Base-by-base conservation (phyloP, 768 basidiomycete species). In the Termitomyces sp. region DNA sequence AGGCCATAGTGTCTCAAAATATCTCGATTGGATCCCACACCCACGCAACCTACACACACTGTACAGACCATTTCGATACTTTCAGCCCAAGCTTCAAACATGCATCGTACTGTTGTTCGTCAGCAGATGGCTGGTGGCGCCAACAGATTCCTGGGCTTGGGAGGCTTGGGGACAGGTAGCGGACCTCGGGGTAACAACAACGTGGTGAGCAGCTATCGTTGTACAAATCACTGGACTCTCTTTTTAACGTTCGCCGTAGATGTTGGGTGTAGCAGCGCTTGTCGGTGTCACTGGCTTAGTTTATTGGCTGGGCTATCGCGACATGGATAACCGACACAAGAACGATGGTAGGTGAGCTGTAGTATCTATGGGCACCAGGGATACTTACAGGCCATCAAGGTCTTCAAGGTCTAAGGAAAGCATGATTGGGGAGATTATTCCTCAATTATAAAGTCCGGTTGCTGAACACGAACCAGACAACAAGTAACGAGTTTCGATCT, bases 281-380 rank as follows among this genome's bases (percentile, higher is more conserved):
- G 56, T 59, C 7, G 67, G 57, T 8, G 27, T 66, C 16, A 63
- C 67, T 3, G 52, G 60, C 20, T 30, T 64, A 27, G 65, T 56
- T 16, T 68, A 68, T 53, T 66, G 58, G 48, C 47, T 54, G 57
- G 67, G 65, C 22, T 68, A 63, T 39, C 60, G 57, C 37, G 67
- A 66, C 33, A 63, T 68, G 6, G 65, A 66, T 22, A 64, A 63
- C 32, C 60, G 67, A 49, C 65, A 68, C 55, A 62, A 55, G 42
- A 58, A 58, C 16, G 64, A 67, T 53, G 64, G 66, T 67, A 57
- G 55, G 65, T 59, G 30, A 62, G 59, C 51, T 22, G 24, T 30
- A 26, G 18, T 34, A 33, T 20, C 26, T 18, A 52, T 14, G 32
- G 18, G 36, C 40, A 36, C 32, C 22, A n/a, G 43, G 18, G 55